These are phyloP conservation scores for Cladosporium phlei DNA, from an alignment of 2,329 filamentous ascomycete genomes.

Conservation along the genomic window DNA sequence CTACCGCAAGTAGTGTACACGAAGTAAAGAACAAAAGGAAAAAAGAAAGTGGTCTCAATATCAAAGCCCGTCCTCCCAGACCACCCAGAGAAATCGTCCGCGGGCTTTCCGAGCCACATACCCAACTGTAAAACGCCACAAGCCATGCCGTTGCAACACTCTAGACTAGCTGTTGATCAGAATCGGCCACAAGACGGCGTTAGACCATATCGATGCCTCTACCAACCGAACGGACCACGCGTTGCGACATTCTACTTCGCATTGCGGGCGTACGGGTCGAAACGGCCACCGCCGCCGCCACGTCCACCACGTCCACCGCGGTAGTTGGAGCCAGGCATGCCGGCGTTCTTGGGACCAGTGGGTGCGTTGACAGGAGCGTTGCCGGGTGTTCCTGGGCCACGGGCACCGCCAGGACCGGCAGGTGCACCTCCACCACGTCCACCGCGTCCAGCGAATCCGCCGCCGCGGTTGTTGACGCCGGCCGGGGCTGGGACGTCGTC, in stretches of 20 bases:
- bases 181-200: not conserved
- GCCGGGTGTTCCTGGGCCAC: constrained; percentile 30
- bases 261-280: constrained; percentile 66
- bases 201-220: not conserved
- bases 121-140: no score
- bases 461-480: constrained; percentile 37
- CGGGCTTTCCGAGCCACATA: no score
- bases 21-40: no score
- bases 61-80: no score
- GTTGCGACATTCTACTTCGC: constrained; percentile 8
- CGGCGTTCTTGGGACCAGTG: constrained; percentile 93
- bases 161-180: not conserved
- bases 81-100: no score
- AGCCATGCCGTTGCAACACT: not conserved
- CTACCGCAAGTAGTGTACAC: no score
- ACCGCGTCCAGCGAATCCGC: constrained; percentile 42
- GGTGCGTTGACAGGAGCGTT: constrained; percentile 72
- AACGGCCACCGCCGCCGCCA: constrained; percentile 51
- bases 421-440: constrained; percentile 28
- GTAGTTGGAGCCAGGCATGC: constrained; percentile 86
- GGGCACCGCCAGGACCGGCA: constrained; percentile 13
- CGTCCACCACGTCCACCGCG: constrained; percentile 72
- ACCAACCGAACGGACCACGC: not conserved
- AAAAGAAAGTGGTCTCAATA: no score
- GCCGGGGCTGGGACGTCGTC: constrained; percentile 87